Evolutionary conservation across 306 rosid genomes (phyloP).

Genomic region (Begonia peltatifolia): DNA sequence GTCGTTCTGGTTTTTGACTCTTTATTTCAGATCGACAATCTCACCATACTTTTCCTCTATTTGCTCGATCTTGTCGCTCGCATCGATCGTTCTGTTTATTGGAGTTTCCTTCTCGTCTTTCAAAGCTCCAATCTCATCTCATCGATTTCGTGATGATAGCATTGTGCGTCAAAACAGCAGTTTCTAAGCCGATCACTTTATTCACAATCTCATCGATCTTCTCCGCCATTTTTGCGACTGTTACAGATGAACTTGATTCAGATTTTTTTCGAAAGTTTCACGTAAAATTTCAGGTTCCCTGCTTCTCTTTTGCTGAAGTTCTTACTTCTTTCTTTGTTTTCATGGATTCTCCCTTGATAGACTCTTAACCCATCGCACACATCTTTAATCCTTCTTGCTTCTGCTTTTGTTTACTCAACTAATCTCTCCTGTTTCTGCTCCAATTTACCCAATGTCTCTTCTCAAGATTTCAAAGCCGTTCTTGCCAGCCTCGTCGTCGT

Average conservation of each 20-base stretch:
- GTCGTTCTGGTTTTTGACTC: conserved; percentile 38
- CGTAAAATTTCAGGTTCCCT: conserved; percentile 30
- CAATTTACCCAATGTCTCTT: conserved; percentile 43
- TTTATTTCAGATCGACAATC: conserved; percentile 37
- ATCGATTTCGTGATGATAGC: conserved; percentile 57
- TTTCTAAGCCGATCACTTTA: conserved; percentile 66
- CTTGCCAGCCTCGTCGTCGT: conserved; percentile 64
- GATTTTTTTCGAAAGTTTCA: conserved; percentile 39
- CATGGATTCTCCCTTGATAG: conserved; percentile 22
- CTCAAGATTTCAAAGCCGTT: conserved; percentile 72
- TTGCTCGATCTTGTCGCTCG: conserved; percentile 39
- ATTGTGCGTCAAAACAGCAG: conserved; percentile 52
- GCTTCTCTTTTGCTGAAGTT: conserved; percentile 17
- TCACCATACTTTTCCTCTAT: conserved; percentile 44
- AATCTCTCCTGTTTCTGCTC: conserved; percentile 52
- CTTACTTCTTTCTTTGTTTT: conserved; percentile 17
- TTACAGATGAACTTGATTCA: conserved; percentile 33
- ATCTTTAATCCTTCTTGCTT: conserved; percentile 41
- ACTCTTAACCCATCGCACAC: conserved; percentile 27
- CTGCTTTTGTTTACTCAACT: conserved; percentile 41
- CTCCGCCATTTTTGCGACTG: conserved; percentile 70
- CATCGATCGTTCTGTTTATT: conserved; percentile 27
- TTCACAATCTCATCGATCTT: conserved; percentile 72
- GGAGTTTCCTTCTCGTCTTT: conserved; percentile 47
- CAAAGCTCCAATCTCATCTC: conserved; percentile 46